A percentile compares a stretch with the other conserved stretches of the same genome.
Conservation (phyloP, 306 rosid genomes). For the Hippophae rhamnoides region DNA sequence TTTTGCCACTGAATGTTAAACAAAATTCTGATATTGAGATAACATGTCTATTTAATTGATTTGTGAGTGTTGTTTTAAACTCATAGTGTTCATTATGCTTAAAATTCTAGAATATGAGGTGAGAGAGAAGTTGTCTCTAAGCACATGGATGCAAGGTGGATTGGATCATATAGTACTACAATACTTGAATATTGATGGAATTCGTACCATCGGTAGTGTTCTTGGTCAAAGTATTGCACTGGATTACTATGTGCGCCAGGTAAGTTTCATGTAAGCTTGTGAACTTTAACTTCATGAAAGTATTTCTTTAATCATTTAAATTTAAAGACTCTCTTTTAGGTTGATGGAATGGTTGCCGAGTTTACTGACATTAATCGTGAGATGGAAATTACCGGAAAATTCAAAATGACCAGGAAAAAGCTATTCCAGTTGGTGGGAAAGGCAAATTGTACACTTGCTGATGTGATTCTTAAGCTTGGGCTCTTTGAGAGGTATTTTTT, state of each 20-base stretch:
- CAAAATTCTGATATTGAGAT: neutral
- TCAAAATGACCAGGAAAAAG: conserved; percentile 90
- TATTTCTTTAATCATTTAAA: conserved; percentile 10
- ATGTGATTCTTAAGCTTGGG: conserved; percentile 94
- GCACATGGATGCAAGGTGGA: conserved; percentile 97
- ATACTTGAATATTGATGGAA: conserved; percentile 79
- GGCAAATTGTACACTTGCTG: conserved; percentile 97
- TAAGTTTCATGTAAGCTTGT: conserved; percentile 19
- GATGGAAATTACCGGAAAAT: conserved; percentile 94
- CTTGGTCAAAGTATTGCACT: conserved; percentile 99
- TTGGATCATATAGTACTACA: conserved; percentile 95
- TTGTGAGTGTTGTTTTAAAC: no score
- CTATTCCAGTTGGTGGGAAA: conserved; percentile 96
- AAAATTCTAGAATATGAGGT: conserved; percentile 72
- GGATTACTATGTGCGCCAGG: conserved; percentile 97
- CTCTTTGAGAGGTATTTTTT: conserved; percentile 79
- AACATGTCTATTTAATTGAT: no score
- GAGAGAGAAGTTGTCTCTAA: conserved; percentile 60
- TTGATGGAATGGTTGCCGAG: conserved; percentile 98
- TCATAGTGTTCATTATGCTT: no score
- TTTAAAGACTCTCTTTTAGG: conserved; percentile 32
- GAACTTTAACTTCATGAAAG: conserved; percentile 15
- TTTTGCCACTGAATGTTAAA: neutral
- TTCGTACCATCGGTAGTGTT: conserved; percentile 90
- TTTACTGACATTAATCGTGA: conserved; percentile 95